Evolutionary conservation across 352 stramenopile species (phyloP).

Genomic region (Phytophthora quininea): DNA sequence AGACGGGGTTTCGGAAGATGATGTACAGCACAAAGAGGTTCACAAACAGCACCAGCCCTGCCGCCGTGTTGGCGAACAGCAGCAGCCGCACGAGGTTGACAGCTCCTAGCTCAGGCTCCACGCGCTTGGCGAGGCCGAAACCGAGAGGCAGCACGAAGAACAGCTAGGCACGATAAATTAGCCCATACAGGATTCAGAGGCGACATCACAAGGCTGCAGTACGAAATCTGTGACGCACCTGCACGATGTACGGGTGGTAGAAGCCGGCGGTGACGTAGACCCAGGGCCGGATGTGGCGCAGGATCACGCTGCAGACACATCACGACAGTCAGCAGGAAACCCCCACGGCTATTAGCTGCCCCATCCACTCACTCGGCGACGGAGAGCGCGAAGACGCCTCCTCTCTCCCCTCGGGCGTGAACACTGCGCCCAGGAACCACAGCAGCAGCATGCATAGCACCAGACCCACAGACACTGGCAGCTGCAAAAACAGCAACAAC

Average conservation of each 20-base stretch:
- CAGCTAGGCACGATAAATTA: constrained; percentile 44
- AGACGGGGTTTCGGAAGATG: constrained; percentile 76
- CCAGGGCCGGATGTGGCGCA: constrained; percentile 87
- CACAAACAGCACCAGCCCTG: constrained; percentile 77
- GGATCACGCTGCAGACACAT: constrained; percentile 60
- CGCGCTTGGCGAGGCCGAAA: constrained; percentile 76
- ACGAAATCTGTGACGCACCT: constrained; percentile 37
- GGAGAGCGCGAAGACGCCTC: constrained; percentile 77
- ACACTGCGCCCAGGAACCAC: constrained; percentile 74
- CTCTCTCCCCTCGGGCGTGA: constrained; percentile 70
- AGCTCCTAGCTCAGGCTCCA: constrained; percentile 75
- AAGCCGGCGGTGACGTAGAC: constrained; percentile 86
- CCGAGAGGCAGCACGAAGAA: constrained; percentile 64
- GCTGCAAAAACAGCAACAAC: constrained; percentile 31
- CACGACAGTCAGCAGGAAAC: background rate
- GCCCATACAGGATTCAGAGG: background rate
- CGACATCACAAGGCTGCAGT: background rate
- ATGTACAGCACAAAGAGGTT: constrained; percentile 87
- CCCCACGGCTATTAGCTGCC: background rate
- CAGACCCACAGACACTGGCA: constrained; percentile 70
- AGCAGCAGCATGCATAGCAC: constrained; percentile 68
- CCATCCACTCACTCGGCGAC: constrained; percentile 68
- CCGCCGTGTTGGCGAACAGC: constrained; percentile 74
- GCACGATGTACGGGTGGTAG: constrained; percentile 80
- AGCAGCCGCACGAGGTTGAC: constrained; percentile 70